phyloP scores from a whole-genome alignment of 805 yeast species.

The Clavispora santaluciae region DNA sequence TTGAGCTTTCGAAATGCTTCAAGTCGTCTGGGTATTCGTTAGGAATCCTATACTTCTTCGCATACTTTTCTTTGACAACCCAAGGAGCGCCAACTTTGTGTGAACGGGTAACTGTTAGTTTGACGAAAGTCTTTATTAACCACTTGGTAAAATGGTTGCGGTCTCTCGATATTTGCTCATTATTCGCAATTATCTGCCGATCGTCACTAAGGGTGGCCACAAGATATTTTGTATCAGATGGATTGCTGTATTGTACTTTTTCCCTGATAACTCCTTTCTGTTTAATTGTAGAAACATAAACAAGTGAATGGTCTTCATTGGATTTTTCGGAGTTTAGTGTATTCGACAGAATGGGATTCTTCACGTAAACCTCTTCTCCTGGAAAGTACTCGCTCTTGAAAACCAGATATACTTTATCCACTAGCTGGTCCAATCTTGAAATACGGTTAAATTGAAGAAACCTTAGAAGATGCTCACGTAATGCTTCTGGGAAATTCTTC shows the following conservation, averaged over 20 bases:
- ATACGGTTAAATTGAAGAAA: constrained; percentile 76
- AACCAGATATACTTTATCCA: constrained; percentile 75
- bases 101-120: constrained; percentile 71
- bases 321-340: neutral
- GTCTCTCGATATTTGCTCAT: constrained; percentile 71
- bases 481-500: constrained; percentile 79
- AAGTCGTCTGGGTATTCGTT: constrained; percentile 55
- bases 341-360: constrained; percentile 14
- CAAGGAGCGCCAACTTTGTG: constrained; percentile 91
- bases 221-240: constrained; percentile 54
- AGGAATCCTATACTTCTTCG: constrained; percentile 62
- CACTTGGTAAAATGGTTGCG: constrained; percentile 85
- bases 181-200: constrained; percentile 66
- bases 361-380: constrained; percentile 76
- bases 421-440: constrained; percentile 79
- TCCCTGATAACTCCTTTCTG: constrained; percentile 70
- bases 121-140: constrained; percentile 82
- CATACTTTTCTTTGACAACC: constrained; percentile 80
- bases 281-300: constrained; percentile 19
- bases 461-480: constrained; percentile 87
- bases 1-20: constrained; percentile 26
- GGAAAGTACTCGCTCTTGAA: constrained; percentile 86
- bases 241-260: constrained; percentile 70
- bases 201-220: constrained; percentile 52
- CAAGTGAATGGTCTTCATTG: constrained; percentile 6